These are phyloP conservation scores for Aurifilum marmelostoma DNA, from an alignment of 2,329 filamentous ascomycete species.

Conservation along the genomic window DNA sequence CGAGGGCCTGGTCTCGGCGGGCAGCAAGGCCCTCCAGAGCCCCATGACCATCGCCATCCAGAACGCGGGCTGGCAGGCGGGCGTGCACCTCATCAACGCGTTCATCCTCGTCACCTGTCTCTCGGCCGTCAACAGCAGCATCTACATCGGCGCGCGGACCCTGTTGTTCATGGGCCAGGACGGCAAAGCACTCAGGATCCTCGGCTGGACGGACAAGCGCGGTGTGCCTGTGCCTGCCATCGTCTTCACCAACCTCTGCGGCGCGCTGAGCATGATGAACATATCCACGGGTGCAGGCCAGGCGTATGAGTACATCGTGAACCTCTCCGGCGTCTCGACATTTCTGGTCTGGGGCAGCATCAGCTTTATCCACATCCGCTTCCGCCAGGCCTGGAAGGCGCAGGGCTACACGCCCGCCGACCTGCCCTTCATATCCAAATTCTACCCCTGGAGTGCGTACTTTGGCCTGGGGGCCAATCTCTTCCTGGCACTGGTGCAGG, in stretches of 20 bases:
- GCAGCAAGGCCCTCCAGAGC: conserved; percentile 67
- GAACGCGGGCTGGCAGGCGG: conserved; percentile 73
- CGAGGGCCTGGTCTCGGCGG: conserved; percentile 62
- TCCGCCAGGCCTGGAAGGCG: conserved; percentile 63
- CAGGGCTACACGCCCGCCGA: conserved; percentile 60
- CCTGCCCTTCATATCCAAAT: conserved; percentile 58
- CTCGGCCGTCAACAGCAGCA: conserved; percentile 72
- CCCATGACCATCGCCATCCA: conserved; percentile 76
- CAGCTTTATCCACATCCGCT: conserved; percentile 71
- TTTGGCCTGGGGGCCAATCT: conserved; percentile 61
- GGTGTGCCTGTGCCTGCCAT: conserved; percentile 67
- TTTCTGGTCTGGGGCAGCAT: conserved; percentile 75
- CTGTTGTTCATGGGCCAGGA: conserved; percentile 76
- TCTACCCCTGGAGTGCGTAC: conserved; percentile 62
- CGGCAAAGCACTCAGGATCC: conserved; percentile 69
- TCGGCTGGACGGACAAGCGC: conserved; percentile 68
- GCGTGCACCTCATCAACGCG: conserved; percentile 77
- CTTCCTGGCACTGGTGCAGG: conserved; percentile 64
- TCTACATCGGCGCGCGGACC: conserved; percentile 77
- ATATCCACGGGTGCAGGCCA: conserved; percentile 66
- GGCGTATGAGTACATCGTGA: conserved; percentile 72
- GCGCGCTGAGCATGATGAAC: conserved; percentile 76
- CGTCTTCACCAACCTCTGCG: conserved; percentile 70
- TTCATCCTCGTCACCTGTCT: conserved; percentile 76
- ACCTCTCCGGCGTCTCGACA: conserved; percentile 69